A percentile compares a stretch with the other conserved stretches of the same genome.
Conservation (phyloP, 805 yeast species). For the Ogataea paraovalis region DNA sequence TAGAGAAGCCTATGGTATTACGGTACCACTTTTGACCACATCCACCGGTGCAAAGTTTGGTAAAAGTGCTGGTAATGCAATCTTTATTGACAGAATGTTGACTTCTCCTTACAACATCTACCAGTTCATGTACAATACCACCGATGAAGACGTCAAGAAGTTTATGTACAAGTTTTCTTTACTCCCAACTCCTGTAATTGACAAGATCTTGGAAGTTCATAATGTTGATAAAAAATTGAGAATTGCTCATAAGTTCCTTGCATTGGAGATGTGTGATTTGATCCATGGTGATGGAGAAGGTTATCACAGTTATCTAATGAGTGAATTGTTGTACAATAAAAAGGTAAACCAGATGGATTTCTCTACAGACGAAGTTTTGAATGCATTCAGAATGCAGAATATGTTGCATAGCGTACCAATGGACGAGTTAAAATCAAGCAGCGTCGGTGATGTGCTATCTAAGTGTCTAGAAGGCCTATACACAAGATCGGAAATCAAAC, state of each 20-base stretch:
- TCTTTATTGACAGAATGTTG: constrained; percentile 71
- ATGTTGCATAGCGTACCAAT: constrained; percentile 40
- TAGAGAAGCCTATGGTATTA: constrained; percentile 60
- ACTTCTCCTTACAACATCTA: constrained; percentile 80
- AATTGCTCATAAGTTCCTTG: constrained; percentile 71
- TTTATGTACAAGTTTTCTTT: constrained; percentile 77
- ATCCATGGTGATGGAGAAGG: constrained; percentile 83
- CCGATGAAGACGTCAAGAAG: constrained; percentile 69
- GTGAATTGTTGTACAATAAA: constrained; percentile 54
- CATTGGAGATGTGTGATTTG: constrained; percentile 80
- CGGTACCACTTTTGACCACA: constrained; percentile 87
- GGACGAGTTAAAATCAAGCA: constrained; percentile 29
- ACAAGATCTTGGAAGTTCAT: constrained; percentile 50
- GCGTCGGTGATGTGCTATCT: constrained; percentile 52
- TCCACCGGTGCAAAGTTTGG: constrained; percentile 93
- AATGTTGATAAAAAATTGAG: constrained; percentile 55
- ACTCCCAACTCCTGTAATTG: constrained; percentile 60
- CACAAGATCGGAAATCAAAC: constrained; percentile 31
- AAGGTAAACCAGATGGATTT: constrained; percentile 21
- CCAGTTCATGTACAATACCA: constrained; percentile 77
- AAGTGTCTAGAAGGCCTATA: constrained; percentile 45
- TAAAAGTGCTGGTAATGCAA: constrained; percentile 94
- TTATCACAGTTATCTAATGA: constrained; percentile 58
- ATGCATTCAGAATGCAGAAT: constrained; percentile 56
- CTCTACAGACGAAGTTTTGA: constrained; percentile 45